Evolutionary conservation across 257 asterid genomes (phyloP).

Genomic region (Echites panduratus): DNA sequence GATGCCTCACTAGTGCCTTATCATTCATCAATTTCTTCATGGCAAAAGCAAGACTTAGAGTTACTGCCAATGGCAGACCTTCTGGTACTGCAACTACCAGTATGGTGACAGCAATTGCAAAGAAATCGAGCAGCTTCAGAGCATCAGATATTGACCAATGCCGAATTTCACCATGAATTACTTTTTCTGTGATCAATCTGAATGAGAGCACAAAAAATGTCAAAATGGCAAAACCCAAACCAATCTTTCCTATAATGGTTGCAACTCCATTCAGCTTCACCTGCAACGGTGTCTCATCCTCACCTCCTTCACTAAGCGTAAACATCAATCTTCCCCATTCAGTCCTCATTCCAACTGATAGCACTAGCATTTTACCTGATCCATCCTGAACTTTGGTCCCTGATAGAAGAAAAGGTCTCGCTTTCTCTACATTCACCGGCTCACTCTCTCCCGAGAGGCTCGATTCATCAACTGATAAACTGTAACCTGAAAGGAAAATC

Average conservation of each 20-base stretch:
- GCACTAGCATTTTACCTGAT: slow-evolving; percentile 62
- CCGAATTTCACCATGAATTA: slow-evolving; percentile 26
- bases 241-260: slow-evolving; percentile 68
- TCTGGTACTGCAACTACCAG: slow-evolving; percentile 88
- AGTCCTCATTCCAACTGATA: slow-evolving; percentile 80
- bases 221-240: slow-evolving; percentile 52
- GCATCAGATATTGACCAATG: slow-evolving; percentile 49
- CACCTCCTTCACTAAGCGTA: slow-evolving; percentile 56
- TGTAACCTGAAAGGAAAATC: slow-evolving; percentile 52
- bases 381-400: slow-evolving; percentile 87
- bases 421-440: slow-evolving; percentile 36
- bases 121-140: slow-evolving; percentile 45
- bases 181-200: slow-evolving; percentile 43
- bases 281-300: slow-evolving; percentile 78
- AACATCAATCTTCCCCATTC: slow-evolving; percentile 82
- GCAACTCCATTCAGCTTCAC: slow-evolving; percentile 85
- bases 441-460: slow-evolving; percentile 81
- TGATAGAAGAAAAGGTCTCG: slow-evolving; percentile 54
- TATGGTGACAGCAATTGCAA: slow-evolving; percentile 71
- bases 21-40: slow-evolving; percentile 79
- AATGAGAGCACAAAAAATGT: slow-evolving; percentile 57
- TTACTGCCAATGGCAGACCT: slow-evolving; percentile 80
- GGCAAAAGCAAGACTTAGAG: slow-evolving; percentile 76
- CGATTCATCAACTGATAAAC: slow-evolving; percentile 61
- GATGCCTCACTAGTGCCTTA: slow-evolving; percentile 57